Conservation (phyloP, 345 rosid species). For the Stellera chamaejasme region DNA sequence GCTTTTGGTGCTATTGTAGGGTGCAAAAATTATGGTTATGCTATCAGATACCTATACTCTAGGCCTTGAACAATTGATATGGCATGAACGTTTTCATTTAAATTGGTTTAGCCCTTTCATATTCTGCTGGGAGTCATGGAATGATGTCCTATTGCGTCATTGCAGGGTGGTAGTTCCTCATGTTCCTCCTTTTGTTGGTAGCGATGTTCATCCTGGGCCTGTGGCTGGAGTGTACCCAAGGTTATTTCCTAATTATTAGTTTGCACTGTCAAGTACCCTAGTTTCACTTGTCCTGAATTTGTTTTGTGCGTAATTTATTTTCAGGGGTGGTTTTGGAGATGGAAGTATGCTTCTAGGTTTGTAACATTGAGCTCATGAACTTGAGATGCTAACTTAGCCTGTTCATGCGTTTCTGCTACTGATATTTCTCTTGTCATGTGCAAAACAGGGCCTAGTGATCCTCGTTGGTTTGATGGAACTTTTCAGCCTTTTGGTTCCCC, state of each 20-base stretch:
- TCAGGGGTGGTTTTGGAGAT: conserved; percentile 50
- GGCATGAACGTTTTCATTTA: not conserved
- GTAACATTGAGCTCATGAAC: conserved; percentile 6
- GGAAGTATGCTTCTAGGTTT: conserved; percentile 81
- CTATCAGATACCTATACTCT: too few species aligned
- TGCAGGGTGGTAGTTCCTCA: conserved; percentile 56
- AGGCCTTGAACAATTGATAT: too few species aligned
- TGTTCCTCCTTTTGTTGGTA: conserved; percentile 27
- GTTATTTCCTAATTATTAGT: conserved; percentile 18
- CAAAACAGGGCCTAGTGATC: conserved; percentile 64
- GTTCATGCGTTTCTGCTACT: conserved; percentile 1
- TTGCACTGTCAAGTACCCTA: not conserved
- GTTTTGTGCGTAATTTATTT: conserved; percentile 10
- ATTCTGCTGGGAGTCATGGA: not conserved
- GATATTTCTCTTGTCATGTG: conserved; percentile 15
- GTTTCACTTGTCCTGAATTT: not conserved
- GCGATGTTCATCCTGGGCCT: conserved; percentile 64
- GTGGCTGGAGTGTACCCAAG: conserved; percentile 83
- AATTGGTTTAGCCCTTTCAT: not conserved
- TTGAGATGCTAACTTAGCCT: conserved; percentile 1
- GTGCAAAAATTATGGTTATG: too few species aligned
- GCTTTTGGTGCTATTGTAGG: too few species aligned
- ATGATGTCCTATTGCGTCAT: not conserved
- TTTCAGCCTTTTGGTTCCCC: conserved; percentile 31
- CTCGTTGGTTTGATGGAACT: conserved; percentile 46